Evolutionary conservation across 495 filamentous ascomycete genomes (phyloP).

Genomic region (Penicillium simplicissimum): DNA sequence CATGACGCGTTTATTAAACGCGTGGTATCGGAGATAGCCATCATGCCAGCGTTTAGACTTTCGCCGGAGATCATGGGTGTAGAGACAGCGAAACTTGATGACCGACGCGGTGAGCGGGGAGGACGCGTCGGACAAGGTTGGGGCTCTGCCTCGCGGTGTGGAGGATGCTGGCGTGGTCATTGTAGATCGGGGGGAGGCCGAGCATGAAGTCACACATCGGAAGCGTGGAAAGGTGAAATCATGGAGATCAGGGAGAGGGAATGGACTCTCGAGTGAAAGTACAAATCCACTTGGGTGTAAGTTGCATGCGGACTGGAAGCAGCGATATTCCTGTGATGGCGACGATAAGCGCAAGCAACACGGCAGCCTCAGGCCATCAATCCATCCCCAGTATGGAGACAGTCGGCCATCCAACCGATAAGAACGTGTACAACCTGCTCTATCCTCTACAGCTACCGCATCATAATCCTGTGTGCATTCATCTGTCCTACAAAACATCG

Average conservation of each 20-base stretch:
- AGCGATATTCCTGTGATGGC: not conserved
- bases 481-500: too few relatives aligned
- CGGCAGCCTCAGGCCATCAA: not conserved
- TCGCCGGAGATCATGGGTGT: conserved; percentile 76
- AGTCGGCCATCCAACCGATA: too few relatives aligned
- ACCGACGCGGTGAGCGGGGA: conserved; percentile 71
- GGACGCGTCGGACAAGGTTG: conserved; percentile 25
- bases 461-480: too few relatives aligned
- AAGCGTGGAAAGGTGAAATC: not conserved
- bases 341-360: not conserved
- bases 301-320: not conserved
- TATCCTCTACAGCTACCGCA: not conserved
- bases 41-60: conserved; percentile 95
- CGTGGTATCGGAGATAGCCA: conserved; percentile 82
- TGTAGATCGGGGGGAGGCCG: not conserved
- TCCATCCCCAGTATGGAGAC: too few relatives aligned
- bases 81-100: conserved; percentile 79
- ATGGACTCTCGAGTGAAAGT: not conserved
- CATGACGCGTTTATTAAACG: conserved; percentile 91
- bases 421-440: not conserved
- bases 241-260: not conserved
- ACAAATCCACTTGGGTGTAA: not conserved
- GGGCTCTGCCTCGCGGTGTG: conserved; percentile 27
- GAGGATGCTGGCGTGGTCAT: conserved; percentile 39
- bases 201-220: not conserved